phyloP scores from a whole-genome alignment of 768 basidiomycete genomes.

The Galerina marginata region DNA sequence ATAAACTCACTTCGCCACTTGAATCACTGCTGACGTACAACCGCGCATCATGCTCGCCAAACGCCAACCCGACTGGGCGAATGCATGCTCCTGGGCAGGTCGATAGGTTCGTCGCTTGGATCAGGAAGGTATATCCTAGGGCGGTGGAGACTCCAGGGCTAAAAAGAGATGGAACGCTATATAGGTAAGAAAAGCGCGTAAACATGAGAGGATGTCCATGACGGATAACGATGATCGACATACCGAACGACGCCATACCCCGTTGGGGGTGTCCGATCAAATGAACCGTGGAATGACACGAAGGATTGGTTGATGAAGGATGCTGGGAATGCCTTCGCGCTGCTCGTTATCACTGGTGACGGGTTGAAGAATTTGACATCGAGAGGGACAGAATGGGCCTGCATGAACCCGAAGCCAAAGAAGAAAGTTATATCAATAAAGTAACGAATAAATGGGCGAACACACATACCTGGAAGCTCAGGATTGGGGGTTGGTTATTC shows the following conservation, averaged over 20 bases:
- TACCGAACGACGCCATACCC: slow-evolving; percentile 53
- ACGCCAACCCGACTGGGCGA: slow-evolving; percentile 49
- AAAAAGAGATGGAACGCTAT: slow-evolving; percentile 35
- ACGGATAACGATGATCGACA: background rate
- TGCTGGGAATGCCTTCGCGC: slow-evolving; percentile 28
- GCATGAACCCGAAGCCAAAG: background rate
- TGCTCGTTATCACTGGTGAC: background rate
- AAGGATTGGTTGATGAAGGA: slow-evolving; percentile 40
- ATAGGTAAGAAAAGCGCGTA: background rate
- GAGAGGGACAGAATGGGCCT: slow-evolving; percentile 54
- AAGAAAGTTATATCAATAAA: background rate
- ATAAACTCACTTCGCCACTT: slow-evolving; percentile 43
- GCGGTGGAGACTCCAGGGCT: slow-evolving; percentile 4
- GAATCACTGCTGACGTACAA: slow-evolving; percentile 49
- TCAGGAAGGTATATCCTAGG: slow-evolving; percentile 36
- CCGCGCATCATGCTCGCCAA: slow-evolving; percentile 34
- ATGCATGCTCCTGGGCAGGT: slow-evolving; percentile 48
- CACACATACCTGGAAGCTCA: slow-evolving; percentile 43
- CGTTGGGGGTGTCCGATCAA: slow-evolving; percentile 45
- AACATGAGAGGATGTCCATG: background rate
- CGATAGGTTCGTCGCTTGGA: slow-evolving; percentile 44
- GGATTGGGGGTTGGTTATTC: slow-evolving; percentile 43
- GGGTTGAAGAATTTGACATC: slow-evolving; percentile 48
- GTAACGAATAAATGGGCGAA: background rate
- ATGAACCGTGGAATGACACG: slow-evolving; percentile 53